Conservation (phyloP, 148 eudicot species). For the Dysphania ambrosioides region DNA sequence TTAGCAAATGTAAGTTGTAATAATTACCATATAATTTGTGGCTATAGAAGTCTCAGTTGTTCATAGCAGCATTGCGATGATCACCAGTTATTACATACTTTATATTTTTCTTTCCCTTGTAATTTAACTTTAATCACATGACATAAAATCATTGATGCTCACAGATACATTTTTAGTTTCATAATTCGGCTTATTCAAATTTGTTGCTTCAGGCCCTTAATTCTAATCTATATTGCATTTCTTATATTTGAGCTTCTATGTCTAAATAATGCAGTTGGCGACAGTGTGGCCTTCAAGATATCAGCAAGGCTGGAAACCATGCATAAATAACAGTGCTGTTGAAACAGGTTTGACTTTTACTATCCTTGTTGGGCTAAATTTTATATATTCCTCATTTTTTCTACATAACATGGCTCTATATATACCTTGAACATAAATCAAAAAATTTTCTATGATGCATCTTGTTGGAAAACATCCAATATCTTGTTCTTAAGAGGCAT, state of each 20-base stretch:
- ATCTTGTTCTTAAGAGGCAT: not conserved
- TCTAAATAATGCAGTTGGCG: conserved; percentile 53
- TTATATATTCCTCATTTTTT: not conserved
- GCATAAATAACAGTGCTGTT: conserved; percentile 43
- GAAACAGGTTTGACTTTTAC: conserved; percentile 58
- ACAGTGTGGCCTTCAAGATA: conserved; percentile 68
- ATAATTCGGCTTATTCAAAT: not conserved
- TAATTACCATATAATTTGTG: not conserved
- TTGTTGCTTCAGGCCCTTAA: not conserved
- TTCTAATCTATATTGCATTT: conserved; percentile 5
- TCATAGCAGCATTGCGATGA: not conserved
- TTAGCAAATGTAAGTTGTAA: not conserved
- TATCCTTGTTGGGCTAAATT: conserved; percentile 10
- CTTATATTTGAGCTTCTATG: conserved; percentile 7
- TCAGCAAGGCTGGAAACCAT: conserved; percentile 74
- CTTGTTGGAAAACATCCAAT: not conserved
- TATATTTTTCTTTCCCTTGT: not conserved
- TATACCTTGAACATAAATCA: conserved; percentile 4
- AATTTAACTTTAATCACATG: not conserved
- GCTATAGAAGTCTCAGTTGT: not conserved
- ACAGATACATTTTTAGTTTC: not conserved
- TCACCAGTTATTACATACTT: not conserved
- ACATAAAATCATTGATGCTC: not conserved
- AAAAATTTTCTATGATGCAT: not conserved
- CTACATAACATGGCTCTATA: not conserved